A percentile compares a stretch with the other conserved stretches of the same genome.
Evolutionary conservation across 1,139 yeast genomes (phyloP).

Genomic region (Zygoascus meyerae): DNA sequence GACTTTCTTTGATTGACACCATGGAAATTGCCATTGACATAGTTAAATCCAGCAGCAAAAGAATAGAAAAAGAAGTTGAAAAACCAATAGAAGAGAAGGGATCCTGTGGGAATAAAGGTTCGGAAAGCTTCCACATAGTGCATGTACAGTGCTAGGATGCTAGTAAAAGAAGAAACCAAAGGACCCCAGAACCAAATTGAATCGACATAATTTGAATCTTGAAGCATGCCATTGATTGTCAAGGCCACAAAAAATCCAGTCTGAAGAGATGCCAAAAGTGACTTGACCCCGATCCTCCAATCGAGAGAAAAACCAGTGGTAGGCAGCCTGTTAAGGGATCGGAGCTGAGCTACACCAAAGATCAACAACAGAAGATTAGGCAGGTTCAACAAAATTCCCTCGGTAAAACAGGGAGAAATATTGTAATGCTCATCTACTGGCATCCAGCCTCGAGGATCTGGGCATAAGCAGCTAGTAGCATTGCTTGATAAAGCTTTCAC

Average conservation of each 20-base stretch:
- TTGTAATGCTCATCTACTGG: slow-evolving; percentile 56
- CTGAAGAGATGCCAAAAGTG: slow-evolving; percentile 40
- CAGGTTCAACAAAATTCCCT: slow-evolving; percentile 55
- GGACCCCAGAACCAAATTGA: slow-evolving; percentile 46
- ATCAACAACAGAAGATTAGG: slow-evolving; percentile 50
- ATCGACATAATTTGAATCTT: slow-evolving; percentile 7
- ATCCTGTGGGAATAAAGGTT: slow-evolving; percentile 57
- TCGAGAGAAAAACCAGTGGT: slow-evolving; percentile 33
- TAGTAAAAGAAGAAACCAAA: slow-evolving; percentile 38
- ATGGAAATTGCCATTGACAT: slow-evolving; percentile 15
- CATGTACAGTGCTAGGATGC: slow-evolving; percentile 48
- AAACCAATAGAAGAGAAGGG: slow-evolving; percentile 73
- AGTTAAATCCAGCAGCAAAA: neutral
- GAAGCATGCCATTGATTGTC: slow-evolving; percentile 20
- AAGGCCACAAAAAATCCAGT: slow-evolving; percentile 34
- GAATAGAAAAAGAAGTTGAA: slow-evolving; percentile 37
- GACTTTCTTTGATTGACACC: slow-evolving; percentile 21
- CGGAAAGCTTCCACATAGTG: slow-evolving; percentile 72
- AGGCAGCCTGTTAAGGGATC: slow-evolving; percentile 25
- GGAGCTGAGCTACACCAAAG: slow-evolving; percentile 47
- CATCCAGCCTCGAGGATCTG: slow-evolving; percentile 64
- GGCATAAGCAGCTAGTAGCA: slow-evolving; percentile 31
- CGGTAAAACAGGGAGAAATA: slow-evolving; percentile 76
- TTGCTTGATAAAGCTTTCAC: neutral
- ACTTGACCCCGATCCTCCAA: slow-evolving; percentile 31